Base-by-base conservation (phyloP, 202 grass and related monocot genomes). In the Schoenoplectus triqueter region DNA sequence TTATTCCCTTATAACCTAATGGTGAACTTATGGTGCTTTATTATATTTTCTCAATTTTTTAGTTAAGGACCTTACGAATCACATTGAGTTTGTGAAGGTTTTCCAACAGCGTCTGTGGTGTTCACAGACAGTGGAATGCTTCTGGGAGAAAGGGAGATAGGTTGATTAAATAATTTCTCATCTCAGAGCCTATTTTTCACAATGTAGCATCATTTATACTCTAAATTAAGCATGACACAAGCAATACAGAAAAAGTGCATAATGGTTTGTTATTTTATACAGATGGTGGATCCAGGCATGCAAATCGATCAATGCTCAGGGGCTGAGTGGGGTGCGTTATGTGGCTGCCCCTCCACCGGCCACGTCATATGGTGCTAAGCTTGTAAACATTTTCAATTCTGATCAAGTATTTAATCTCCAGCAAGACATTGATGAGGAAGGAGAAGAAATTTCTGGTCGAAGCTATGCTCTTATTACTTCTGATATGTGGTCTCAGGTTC, bases 201-300 rank as follows among this genome's bases (percentile, higher is more conserved):
- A 78, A 41, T 78, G 20, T 60, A 40, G 52, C 2, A 22, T 78
- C 13, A 60, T 57, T 77, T 56, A 57, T 39, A 41, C 13, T 78
- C 21, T 78, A 17, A 57, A 78, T 41, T 52, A 54, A 13, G 71
- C 49, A 74, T 48, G 4, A 1, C 1, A 10, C 48, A 10, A 54
- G 18, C 8, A 74, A 22, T 31, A 74, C 50, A 6, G 18, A n/a
- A 5, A 42, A 74, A 14, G 7, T 5, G 18, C 1, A 5, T 74
- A 54, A 74, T 78, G 22, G 13, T 10, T 13, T 2, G 2, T 11
- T 74, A 76, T 67, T 63, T 83, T 74, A 3, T 61, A 72, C 86
- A 97, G 92, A 80, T 94, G 90, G 94, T 97, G 94, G 94, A 89
- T 59, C 76, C 82, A 88, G 54, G 92, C 90, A 73, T 88, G 87